Base-by-base conservation (phyloP, 1,139 yeast species). In the Pichia inconspicua region DNA sequence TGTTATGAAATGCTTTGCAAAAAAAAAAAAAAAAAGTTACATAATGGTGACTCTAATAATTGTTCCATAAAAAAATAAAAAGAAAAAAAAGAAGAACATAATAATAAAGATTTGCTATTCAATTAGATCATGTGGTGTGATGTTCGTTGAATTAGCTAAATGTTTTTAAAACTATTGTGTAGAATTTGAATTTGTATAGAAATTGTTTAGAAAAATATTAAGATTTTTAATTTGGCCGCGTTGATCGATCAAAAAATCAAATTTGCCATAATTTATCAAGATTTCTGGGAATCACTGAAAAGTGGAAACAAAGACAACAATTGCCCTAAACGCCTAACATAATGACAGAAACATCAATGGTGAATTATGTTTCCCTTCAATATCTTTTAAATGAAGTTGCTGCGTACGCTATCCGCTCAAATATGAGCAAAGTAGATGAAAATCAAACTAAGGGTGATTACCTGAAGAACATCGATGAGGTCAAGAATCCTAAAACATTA, bases 361-460 rank as follows among this genome's bases (percentile, higher is more conserved):
- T 48, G 17, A 48, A 37, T 37, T 37, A 40, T 15, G 35, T 43
- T 31, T 36, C 48, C 8, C 38, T 48, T 5, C 34, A 45, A 4
- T 48, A 48, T 37, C 31, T 48, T 11, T 42, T 48, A 25, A 48
- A 48, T 25, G 51, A 46, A 25, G 40, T 42, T 15, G 32, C 44
- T 2, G 46, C 49, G 5, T 41, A 49, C 27, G 43, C 49, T 12
- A 40, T 47, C 11, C 41, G 25, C 15, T 35, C 42, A 10, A 14
- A 38, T 8, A 42, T 19, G 12, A 9, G 41, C 31, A n/a, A 22
- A 11, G 39, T 25, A 3, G 30, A 19, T 27, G 53, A 72, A 75
- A 72, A 75, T 43, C 68, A 68, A 46, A 65, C 63, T 51, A 66
- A 44, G 43, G 2, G 25, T 3, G 40, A 46, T 11, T 46, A 17